phyloP scores from a whole-genome alignment of 2,329 filamentous ascomycete genomes.

The Nothophoma quercina region DNA sequence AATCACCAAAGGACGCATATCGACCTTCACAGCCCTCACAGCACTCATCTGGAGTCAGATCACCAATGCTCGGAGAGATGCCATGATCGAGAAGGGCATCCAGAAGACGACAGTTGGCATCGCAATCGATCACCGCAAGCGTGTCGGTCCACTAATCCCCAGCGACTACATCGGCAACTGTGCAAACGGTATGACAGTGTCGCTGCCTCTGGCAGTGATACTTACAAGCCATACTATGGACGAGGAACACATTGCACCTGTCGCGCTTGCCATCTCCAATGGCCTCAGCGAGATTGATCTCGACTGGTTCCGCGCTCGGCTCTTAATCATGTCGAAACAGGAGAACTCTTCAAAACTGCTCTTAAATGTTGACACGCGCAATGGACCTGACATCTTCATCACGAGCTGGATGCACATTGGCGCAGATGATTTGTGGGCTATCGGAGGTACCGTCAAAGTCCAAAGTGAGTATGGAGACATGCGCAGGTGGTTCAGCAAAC shows the following conservation, averaged over 20 bases:
- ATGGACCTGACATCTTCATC: slow-evolving; percentile 39
- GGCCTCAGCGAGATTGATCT: background rate
- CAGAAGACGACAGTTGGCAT: slow-evolving; percentile 24
- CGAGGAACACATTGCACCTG: background rate
- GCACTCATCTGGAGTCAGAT: slow-evolving; percentile 31
- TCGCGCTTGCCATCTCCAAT: background rate
- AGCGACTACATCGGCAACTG: slow-evolving; percentile 18
- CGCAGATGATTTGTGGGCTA: slow-evolving; percentile 30
- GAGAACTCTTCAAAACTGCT: slow-evolving; percentile 11
- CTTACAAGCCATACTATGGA: background rate
- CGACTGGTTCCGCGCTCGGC: slow-evolving; percentile 21
- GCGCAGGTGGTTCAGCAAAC: slow-evolving; percentile 6
- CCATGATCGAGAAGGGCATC: background rate
- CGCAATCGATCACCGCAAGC: slow-evolving; percentile 11
- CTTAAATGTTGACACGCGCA: slow-evolving; percentile 9
- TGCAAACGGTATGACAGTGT: slow-evolving; percentile 13
- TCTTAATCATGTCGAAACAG: slow-evolving; percentile 13
- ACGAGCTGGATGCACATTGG: slow-evolving; percentile 40
- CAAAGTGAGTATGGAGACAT: no score
- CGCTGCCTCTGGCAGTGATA: background rate
- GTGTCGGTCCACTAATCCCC: background rate
- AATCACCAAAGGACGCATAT: slow-evolving; percentile 4
- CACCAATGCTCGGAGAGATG: slow-evolving; percentile 21
- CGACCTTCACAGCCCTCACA: slow-evolving; percentile 26
- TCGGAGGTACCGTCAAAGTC: slow-evolving; percentile 27